These are phyloP conservation scores for Boletus semigastroideus DNA, from an alignment of 1,284 basidiomycete genomes.

Conservation along the genomic window DNA sequence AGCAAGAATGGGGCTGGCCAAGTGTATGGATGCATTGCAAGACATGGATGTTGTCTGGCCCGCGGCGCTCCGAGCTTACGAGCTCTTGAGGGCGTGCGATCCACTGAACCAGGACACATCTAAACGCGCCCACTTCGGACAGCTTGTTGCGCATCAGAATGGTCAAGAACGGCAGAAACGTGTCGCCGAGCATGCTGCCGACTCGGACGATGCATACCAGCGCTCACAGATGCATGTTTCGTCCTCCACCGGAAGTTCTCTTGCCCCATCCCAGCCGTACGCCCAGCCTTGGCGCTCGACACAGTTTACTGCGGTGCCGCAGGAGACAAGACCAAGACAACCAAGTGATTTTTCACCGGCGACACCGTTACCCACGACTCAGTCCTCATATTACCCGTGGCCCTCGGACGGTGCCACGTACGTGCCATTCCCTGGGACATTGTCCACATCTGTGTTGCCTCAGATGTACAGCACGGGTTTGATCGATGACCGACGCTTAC, in stretches of 20 bases:
- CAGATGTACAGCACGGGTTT: constrained; percentile 72
- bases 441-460: constrained; percentile 65
- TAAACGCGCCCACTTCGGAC: constrained; percentile 13
- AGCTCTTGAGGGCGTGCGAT: constrained; percentile 69
- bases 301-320: constrained; percentile 14
- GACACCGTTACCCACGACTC: constrained; percentile 5
- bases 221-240: constrained; percentile 26
- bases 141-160: constrained; percentile 35
- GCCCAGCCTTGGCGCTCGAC: constrained; percentile 32
- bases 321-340: constrained; percentile 28
- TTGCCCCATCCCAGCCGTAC: constrained; percentile 21
- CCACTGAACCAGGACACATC: constrained; percentile 38
- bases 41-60: constrained; percentile 78
- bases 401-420: constrained; percentile 37
- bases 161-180: constrained; percentile 38
- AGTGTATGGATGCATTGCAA: constrained; percentile 68
- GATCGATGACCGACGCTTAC: constrained; percentile 42
- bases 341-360: constrained; percentile 14
- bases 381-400: constrained; percentile 50
- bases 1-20: constrained; percentile 59
- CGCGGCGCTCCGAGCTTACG: constrained; percentile 69
- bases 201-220: constrained; percentile 34
- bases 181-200: constrained; percentile 33
- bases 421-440: constrained; percentile 40
- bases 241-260: background rate